Conservation (phyloP, 179 eudicot genomes). For the Silene vulgaris region DNA sequence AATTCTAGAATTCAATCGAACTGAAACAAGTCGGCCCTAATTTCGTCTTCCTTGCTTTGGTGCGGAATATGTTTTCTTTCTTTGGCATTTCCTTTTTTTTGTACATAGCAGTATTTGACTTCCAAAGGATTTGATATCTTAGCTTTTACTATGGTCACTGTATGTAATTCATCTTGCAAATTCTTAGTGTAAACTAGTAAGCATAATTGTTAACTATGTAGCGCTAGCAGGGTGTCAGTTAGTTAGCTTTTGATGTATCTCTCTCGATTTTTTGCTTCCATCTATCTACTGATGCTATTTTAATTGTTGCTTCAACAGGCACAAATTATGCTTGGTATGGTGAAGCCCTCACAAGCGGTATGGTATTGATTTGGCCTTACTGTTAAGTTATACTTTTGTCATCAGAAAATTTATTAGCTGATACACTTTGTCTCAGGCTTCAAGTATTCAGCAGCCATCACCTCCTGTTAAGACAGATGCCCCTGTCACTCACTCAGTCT, state of each 20-base stretch:
- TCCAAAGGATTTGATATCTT: neutral
- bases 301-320: constrained; percentile 45
- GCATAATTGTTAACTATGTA: neutral
- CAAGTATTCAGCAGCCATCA: constrained; percentile 42
- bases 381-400: neutral
- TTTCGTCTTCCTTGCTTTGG: neutral
- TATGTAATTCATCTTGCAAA: neutral
- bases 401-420: neutral
- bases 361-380: constrained; percentile 26
- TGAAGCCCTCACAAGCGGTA: constrained; percentile 67
- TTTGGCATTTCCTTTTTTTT: neutral
- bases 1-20: neutral
- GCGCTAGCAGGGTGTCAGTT: neutral
- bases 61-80: neutral
- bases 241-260: neutral
- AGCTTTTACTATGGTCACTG: neutral
- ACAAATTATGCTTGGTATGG: constrained; percentile 96
- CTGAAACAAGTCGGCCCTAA: neutral
- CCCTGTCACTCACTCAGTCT: constrained; percentile 41
- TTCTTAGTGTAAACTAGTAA: neutral
- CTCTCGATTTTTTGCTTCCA: neutral
- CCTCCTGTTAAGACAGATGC: constrained; percentile 42
- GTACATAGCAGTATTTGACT: neutral
- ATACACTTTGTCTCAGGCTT: constrained; percentile 29
- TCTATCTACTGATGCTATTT: constrained; percentile 14